Evolutionary conservation across 192 early-diverging fungal species (phyloP), one percentile per base, ranked within the genome.

Genomic region (Geosiphon pyriformis): DNA sequence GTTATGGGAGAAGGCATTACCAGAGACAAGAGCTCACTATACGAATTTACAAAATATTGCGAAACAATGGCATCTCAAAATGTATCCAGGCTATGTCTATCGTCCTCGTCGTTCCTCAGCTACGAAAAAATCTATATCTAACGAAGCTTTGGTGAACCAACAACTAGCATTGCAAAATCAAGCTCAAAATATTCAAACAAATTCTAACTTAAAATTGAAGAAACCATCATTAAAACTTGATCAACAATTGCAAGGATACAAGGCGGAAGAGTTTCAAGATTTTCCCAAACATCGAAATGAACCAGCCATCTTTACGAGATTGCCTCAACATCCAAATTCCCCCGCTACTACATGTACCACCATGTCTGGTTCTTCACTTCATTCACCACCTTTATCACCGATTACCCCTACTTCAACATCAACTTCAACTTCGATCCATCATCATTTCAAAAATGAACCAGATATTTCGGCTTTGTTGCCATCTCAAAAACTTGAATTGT

Each of bases 1-100:
- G 32, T 67, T 67, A 25, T 67, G 65, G 65, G 23, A 35, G 6
- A 2, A 37, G 29, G 65, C 65, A 10, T 20, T 10, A 17, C 32
- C 33, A 56, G 34, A 56, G 23, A 54, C 37, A 2, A 66, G 47
- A 34, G 48, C 7, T 26, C 12, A 47, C 22, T 66, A 66, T 47
- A 55, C 35, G 3, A 56, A 23, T 55, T 47, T 66, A 18, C 65
- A 66, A 66, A 30, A 37, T 35, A 56, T 55, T 35, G 65, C 65
- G 0, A 66, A 66, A 57, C 8, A 31, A 7, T 56, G 50, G 25
- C 65, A 66, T 56, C 56, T 66, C 0, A 53, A 66, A 57, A 66
- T 66, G 65, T 48, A 66, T 56, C 65, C 65, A 26, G 65, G 65
- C 17, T 66, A 66, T 30, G 53, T 66, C 6, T 66, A 66, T 55